These are phyloP conservation scores for Trametes sp. DNA, from an alignment of 1,284 basidiomycete species.

Conservation along the genomic window DNA sequence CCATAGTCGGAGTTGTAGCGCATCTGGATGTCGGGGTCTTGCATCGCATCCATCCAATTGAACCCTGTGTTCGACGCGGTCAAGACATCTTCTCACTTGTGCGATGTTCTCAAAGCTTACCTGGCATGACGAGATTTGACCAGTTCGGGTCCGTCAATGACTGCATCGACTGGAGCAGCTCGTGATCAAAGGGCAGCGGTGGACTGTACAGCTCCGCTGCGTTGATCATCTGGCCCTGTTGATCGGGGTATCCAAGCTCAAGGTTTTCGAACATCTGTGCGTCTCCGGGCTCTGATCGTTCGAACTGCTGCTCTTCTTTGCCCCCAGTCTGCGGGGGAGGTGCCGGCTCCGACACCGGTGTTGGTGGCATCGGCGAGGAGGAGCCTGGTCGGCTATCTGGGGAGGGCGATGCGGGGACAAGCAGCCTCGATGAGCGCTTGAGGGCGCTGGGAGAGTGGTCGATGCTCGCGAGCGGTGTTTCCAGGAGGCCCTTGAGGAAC, in stretches of 20 bases:
- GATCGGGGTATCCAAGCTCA: constrained; percentile 17
- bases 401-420: constrained; percentile 13
- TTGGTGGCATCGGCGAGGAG: constrained; percentile 18
- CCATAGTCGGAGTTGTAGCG: constrained; percentile 15
- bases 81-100: not conserved
- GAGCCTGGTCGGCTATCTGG: constrained; percentile 14
- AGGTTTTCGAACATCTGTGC: constrained; percentile 24
- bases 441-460: constrained; percentile 38
- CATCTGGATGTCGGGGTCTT: constrained; percentile 31
- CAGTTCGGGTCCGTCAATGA: constrained; percentile 59
- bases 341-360: not conserved
- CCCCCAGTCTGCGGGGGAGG: not conserved
- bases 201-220: constrained; percentile 58
- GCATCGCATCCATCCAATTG: constrained; percentile 39
- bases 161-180: constrained; percentile 68
- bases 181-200: constrained; percentile 62
- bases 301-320: constrained; percentile 8
- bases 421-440: constrained; percentile 27
- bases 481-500: constrained; percentile 75
- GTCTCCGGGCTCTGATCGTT: constrained; percentile 9
- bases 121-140: constrained; percentile 60
- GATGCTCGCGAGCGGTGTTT: constrained; percentile 56
- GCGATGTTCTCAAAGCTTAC: constrained; percentile 44
- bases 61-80: constrained; percentile 30
- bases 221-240: constrained; percentile 34